Percentiles rank a stretch among this genome's conserved stretches.
These are phyloP conservation scores for Colletotrichum sp. DNA, from an alignment of 2,329 filamentous ascomycete species.

Conservation along the genomic window DNA sequence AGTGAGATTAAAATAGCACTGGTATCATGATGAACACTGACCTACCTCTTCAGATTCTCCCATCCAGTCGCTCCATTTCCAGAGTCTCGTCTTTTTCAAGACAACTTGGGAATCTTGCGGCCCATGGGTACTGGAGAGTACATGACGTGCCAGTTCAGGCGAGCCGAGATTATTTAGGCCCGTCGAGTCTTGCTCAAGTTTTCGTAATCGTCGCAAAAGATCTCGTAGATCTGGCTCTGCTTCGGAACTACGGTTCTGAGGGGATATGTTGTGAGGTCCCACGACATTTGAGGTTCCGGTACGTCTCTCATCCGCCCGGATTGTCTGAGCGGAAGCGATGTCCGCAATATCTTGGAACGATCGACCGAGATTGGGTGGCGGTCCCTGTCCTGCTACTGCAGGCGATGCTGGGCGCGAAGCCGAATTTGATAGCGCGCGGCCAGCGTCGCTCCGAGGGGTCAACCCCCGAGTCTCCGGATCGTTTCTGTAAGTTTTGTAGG, in stretches of 20 bases:
- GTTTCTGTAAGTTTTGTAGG: not conserved
- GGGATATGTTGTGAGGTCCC: not conserved
- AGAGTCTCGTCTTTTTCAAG: not conserved
- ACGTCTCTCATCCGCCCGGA: not conserved
- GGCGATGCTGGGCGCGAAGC: not conserved
- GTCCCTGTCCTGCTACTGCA: not conserved
- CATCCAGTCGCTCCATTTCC: not conserved
- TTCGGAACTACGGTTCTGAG: not conserved
- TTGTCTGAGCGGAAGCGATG: not conserved
- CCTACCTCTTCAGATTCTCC: not conserved
- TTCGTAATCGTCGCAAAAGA: not conserved
- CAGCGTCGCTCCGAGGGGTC: not conserved
- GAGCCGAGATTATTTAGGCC: rapidly evolving
- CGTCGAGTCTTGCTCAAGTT: not conserved
- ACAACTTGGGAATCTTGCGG: not conserved
- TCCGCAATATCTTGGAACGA: not conserved
- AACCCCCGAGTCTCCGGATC: not conserved
- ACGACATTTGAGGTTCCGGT: not conserved
- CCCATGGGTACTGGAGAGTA: not conserved
- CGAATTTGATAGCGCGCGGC: not conserved
- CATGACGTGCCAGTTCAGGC: not conserved
- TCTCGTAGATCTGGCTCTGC: not conserved
- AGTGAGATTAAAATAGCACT: not conserved
- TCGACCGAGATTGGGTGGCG: not conserved
- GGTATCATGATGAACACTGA: rapidly evolving